phyloP scores from a whole-genome alignment of 139 green algal genomes.

The Pedinophyceae sp. region DNA sequence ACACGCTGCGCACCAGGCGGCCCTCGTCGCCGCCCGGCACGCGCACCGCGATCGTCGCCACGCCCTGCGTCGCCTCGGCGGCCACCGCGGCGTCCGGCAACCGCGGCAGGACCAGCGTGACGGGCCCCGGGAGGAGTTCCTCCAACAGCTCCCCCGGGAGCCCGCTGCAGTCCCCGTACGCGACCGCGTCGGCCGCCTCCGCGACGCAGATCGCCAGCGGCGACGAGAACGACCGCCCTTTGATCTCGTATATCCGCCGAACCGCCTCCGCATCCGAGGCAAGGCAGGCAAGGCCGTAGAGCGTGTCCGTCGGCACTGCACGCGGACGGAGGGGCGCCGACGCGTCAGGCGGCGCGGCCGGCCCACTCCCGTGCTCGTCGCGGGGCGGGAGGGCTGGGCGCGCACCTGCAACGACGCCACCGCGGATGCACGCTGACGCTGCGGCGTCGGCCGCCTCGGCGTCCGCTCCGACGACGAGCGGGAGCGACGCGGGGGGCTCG shows the following conservation, averaged over 20 bases:
- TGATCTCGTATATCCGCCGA: conserved; percentile 33
- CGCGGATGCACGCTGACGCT: too few relatives aligned
- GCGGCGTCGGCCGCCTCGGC: too few relatives aligned
- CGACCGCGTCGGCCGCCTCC: conserved; percentile 23
- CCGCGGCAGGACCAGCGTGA: conserved; percentile 44
- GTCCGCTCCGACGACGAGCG: too few relatives aligned
- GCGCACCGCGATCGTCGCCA: conserved; percentile 26
- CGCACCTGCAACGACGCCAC: too few relatives aligned
- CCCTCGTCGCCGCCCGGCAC: conserved; percentile 32
- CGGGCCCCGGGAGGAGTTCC: conserved; percentile 45
- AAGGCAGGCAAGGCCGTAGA: conserved; percentile 30
- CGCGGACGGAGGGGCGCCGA: too few relatives aligned
- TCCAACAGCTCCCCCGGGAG: conserved; percentile 5
- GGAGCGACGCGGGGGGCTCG: too few relatives aligned
- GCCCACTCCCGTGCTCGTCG: too few relatives aligned
- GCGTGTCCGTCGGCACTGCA: conserved; percentile 44
- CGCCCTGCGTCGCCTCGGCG: conserved; percentile 25
- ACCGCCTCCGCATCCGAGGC: conserved; percentile 18
- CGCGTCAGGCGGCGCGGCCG: too few relatives aligned
- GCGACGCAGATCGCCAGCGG: conserved; percentile 48
- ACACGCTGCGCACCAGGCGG: conserved; percentile 19
- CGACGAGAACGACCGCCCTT: conserved; percentile 16
- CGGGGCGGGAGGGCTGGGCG: too few relatives aligned
- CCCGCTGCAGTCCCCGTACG: conserved; percentile 16
- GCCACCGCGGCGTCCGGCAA: conserved; percentile 22